Evolutionary conservation across 148 eudicot species (phyloP).

Genomic region (Rhododendron vialii): DNA sequence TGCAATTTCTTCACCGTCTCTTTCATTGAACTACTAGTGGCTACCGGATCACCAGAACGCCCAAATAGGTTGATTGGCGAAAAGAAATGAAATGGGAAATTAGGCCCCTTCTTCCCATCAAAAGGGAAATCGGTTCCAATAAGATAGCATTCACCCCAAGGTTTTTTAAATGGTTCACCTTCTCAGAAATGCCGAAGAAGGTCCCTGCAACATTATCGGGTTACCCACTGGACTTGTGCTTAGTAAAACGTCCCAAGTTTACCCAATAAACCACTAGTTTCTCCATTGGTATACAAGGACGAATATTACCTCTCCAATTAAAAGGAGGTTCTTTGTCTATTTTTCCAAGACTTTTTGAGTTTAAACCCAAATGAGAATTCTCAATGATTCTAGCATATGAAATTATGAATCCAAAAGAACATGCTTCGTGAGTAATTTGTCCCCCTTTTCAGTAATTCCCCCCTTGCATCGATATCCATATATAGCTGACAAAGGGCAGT

Average conservation of each 20-base stretch:
- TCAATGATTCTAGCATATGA: slow-evolving; percentile 69
- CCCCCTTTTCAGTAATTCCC: slow-evolving; percentile 17
- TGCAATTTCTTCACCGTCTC: slow-evolving; percentile 88
- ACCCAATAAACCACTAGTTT: slow-evolving; percentile 74
- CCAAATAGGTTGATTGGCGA: slow-evolving; percentile 54
- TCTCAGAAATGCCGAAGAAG: slow-evolving; percentile 68
- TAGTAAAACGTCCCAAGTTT: slow-evolving; percentile 57
- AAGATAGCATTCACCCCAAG: slow-evolving; percentile 82
- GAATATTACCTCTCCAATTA: slow-evolving; percentile 70
- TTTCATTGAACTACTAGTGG: slow-evolving; percentile 64
- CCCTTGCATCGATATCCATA: slow-evolving; percentile 65
- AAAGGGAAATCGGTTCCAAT: slow-evolving; percentile 67
- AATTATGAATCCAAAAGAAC: slow-evolving; percentile 49
- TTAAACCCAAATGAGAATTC: slow-evolving; percentile 23
- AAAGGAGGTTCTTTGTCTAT: slow-evolving; percentile 46
- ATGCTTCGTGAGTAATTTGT: not conserved
- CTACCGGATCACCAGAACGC: slow-evolving; percentile 41
- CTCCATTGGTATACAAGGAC: slow-evolving; percentile 64
- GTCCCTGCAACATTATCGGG: slow-evolving; percentile 54
- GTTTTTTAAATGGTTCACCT: slow-evolving; percentile 63
- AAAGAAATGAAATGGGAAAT: slow-evolving; percentile 77
- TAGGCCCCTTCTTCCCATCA: slow-evolving; percentile 62
- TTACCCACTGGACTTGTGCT: slow-evolving; percentile 65
- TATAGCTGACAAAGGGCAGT: slow-evolving; percentile 51
- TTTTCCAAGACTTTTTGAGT: slow-evolving; percentile 35